Conservation (phyloP, 2,329 filamentous ascomycete genomes). For the Emergomyces pasteurianus region DNA sequence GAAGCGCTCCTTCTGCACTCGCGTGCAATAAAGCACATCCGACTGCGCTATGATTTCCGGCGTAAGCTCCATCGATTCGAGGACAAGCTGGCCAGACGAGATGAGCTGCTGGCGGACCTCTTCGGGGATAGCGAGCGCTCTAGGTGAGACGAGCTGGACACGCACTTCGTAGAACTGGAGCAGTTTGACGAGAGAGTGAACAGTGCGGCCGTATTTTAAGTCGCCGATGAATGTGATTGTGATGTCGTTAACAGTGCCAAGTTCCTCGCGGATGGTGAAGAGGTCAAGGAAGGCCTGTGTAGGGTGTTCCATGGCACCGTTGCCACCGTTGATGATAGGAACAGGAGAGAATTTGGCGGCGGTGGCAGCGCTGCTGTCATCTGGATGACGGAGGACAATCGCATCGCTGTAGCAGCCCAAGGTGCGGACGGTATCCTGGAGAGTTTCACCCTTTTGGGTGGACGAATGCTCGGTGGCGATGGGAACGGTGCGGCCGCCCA, state of each 20-base stretch:
- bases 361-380: constrained; percentile 65
- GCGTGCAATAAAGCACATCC: constrained; percentile 93
- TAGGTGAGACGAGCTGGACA: constrained; percentile 81
- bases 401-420: constrained; percentile 90
- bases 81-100: constrained; percentile 61
- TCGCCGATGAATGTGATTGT: constrained; percentile 96
- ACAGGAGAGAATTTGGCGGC: constrained; percentile 81
- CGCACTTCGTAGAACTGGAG: constrained; percentile 92
- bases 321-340: constrained; percentile 93
- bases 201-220: constrained; percentile 81
- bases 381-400: constrained; percentile 87
- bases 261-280: constrained; percentile 95
- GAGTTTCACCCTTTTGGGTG: constrained; percentile 83
- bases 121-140: constrained; percentile 61
- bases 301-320: constrained; percentile 90
- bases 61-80: constrained; percentile 67
- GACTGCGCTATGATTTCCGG: constrained; percentile 74
- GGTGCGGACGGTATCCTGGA: constrained; percentile 88
- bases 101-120: constrained; percentile 62
- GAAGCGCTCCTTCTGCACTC: constrained; percentile 95
- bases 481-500: constrained; percentile 75
- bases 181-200: constrained; percentile 89
- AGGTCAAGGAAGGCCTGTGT: constrained; percentile 96
- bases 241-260: constrained; percentile 87
- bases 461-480: constrained; percentile 77